Evolutionary conservation across 441 rosid genomes (phyloP), one percentile per base, ranked within the genome.

Genomic region (Adansonia gregorii): DNA sequence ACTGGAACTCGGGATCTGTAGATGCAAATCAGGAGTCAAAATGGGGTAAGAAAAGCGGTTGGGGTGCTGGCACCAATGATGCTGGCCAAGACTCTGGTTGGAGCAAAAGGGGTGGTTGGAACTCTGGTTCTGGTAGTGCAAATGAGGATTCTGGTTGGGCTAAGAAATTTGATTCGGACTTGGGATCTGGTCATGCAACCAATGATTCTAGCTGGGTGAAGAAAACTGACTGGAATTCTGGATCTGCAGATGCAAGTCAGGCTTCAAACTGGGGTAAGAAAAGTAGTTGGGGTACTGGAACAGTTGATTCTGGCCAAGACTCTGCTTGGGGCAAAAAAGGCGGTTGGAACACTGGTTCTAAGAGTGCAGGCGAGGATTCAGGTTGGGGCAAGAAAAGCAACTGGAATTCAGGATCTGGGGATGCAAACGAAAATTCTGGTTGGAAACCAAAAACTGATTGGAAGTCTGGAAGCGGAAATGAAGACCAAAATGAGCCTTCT

Each of bases 391-490:
- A 35, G 68, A 64, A 64, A 35, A 39, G 52, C 70, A 66, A 17
- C 70, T 66, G 70, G 70, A 66, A 41, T 41, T 66, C 70, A 41
- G 70, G 70, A 66, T 41, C 56, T 22, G 56, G 19, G 0, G 73
- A 48, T 46, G 10, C 55, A 5, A 22, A 22, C 19, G 56, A 67
- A 17, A 55, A 67, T 20, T 46, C 72, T 46, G 56, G 72, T 48
- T 67, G 72, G 72, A 67, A 46, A 48, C 55, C 10, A 11, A 67
- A 46, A 11, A 68, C 17, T 1, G 58, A 68, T 22, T 68, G 89
- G 86, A 86, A 65, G 55, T 80, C 83, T 6, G 85, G 82, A 73
- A 41, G 67, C 41, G 76, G 72, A 64, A 75, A 80, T 69, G 83
- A 79, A 54, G 81, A 72, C 58, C 85, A 66, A 65, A 67, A 67